Evolutionary conservation across 1,284 basidiomycete species (phyloP).

Genomic region (Cryptococcus deneoformans): DNA sequence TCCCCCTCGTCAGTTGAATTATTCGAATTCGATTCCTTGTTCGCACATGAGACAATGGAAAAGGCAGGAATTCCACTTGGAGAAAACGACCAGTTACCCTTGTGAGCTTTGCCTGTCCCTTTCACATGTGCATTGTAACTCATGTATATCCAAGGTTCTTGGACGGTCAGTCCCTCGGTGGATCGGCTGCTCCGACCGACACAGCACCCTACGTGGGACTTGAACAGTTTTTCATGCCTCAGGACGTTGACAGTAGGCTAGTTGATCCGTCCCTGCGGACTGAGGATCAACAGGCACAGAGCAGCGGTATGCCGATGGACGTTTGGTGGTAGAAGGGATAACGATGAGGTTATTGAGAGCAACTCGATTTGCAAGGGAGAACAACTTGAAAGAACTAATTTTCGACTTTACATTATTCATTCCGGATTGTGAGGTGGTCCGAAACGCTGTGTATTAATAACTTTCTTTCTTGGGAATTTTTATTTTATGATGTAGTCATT

Average conservation of each 20-base stretch:
- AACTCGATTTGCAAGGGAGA: too few relatives aligned
- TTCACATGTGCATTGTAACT: background rate
- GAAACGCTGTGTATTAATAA: too few relatives aligned
- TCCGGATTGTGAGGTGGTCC: too few relatives aligned
- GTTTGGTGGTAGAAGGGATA: conserved; percentile 1
- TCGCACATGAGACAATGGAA: conserved; percentile 47
- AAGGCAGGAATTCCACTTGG: conserved; percentile 41
- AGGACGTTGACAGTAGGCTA: conserved; percentile 38
- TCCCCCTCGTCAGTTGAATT: conserved; percentile 39
- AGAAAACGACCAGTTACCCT: conserved; percentile 44
- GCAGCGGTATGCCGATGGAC: background rate
- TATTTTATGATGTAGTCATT: too few relatives aligned
- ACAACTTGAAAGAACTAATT: too few relatives aligned
- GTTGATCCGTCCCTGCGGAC: conserved; percentile 12
- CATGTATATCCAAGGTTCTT: conserved; percentile 31
- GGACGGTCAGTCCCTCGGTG: conserved; percentile 46
- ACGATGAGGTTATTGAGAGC: too few relatives aligned
- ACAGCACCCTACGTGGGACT: conserved; percentile 45
- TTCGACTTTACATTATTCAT: too few relatives aligned
- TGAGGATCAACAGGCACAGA: background rate
- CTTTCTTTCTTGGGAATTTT: too few relatives aligned
- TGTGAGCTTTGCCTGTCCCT: conserved; percentile 24
- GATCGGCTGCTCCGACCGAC: conserved; percentile 27
- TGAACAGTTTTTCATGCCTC: conserved; percentile 50
- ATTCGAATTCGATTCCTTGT: conserved; percentile 48